Percentiles rank a stretch among this genome's conserved stretches.
Evolutionary conservation across 192 early-diverging fungal genomes (phyloP).

Genomic region (Coemansia sp.): DNA sequence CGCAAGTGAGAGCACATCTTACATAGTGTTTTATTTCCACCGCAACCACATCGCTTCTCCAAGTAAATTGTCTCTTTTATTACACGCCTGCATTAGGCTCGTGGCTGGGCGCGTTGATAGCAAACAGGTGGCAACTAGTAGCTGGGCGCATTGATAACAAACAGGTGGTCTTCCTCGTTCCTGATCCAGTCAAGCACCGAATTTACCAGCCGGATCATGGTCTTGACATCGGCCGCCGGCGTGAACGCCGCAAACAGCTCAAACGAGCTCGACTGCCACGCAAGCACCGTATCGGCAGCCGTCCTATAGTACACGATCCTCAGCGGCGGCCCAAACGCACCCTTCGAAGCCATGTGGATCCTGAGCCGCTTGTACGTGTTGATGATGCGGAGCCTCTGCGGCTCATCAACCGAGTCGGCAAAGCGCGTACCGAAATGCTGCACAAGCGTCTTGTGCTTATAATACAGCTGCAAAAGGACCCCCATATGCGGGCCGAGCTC

Average conservation of each 20-base stretch:
- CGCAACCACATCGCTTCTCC: neutral
- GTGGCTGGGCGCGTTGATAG: too few species aligned
- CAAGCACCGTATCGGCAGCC: slow-evolving; percentile 27
- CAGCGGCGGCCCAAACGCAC: slow-evolving; percentile 28
- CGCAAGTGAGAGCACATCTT: slow-evolving; percentile 8
- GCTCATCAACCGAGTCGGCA: slow-evolving; percentile 25
- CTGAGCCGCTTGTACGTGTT: slow-evolving; percentile 63
- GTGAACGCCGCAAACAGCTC: slow-evolving; percentile 74
- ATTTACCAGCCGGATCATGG: slow-evolving; percentile 68
- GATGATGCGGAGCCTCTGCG: slow-evolving; percentile 49
- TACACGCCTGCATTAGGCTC: neutral
- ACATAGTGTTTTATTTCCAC: neutral
- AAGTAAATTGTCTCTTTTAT: neutral
- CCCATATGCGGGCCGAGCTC: slow-evolving; percentile 33
- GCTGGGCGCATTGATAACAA: slow-evolving; percentile 74
- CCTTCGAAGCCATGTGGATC: slow-evolving; percentile 37
- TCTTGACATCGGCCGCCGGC: slow-evolving; percentile 63
- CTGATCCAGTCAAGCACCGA: slow-evolving; percentile 76
- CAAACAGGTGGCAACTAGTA: slow-evolving; percentile 50
- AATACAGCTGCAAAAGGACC: slow-evolving; percentile 43
- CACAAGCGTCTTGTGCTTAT: slow-evolving; percentile 43
- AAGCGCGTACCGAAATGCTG: slow-evolving; percentile 52
- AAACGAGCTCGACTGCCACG: slow-evolving; percentile 65
- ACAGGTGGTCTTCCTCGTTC: slow-evolving; percentile 72
- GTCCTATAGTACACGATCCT: slow-evolving; percentile 35